phyloP scores from a whole-genome alignment of 352 stramenopile species.

The Aphanomyces invadans region DNA sequence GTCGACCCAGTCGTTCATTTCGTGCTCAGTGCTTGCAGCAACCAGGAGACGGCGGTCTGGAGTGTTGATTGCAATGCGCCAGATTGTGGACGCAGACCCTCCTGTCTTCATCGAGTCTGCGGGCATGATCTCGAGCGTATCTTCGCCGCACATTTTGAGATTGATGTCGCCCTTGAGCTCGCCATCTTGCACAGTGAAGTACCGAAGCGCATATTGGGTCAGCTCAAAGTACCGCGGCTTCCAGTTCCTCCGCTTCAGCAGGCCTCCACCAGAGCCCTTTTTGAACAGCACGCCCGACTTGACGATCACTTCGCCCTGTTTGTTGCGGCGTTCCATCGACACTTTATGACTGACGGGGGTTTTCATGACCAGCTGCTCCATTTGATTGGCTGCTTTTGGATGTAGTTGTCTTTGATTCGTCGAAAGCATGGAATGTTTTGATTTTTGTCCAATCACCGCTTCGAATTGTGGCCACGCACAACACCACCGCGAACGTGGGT shows the following conservation, averaged over 20 bases:
- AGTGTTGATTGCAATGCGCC: slow-evolving; percentile 39
- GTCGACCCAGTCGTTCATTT: slow-evolving; percentile 47
- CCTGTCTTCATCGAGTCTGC: slow-evolving; percentile 38
- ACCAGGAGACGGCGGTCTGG: slow-evolving; percentile 33
- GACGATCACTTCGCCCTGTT: slow-evolving; percentile 1
- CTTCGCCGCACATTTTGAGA: slow-evolving; percentile 29
- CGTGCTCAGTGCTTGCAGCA: slow-evolving; percentile 33
- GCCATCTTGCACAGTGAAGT: slow-evolving; percentile 35
- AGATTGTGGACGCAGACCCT: slow-evolving; percentile 39
- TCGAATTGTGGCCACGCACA: too few relatives aligned
- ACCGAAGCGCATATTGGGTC: slow-evolving; percentile 29
- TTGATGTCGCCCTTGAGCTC: slow-evolving; percentile 34
- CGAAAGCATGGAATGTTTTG: not conserved
- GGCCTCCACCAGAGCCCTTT: slow-evolving; percentile 35
- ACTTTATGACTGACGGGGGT: not conserved
- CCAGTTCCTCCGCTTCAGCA: slow-evolving; percentile 45
- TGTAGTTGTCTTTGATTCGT: not conserved
- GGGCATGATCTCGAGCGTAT: slow-evolving; percentile 41
- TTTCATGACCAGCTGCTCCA: not conserved
- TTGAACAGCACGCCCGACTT: slow-evolving; percentile 43
- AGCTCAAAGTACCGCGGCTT: slow-evolving; percentile 50
- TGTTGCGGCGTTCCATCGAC: not conserved
- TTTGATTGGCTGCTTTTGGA: not conserved
- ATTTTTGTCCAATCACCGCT: too few relatives aligned
- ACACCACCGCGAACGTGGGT: too few relatives aligned